A percentile compares a stretch with the other conserved stretches of the same genome.
phyloP scores from a whole-genome alignment of 2,329 filamentous ascomycete genomes.

The Beauveria asiatica region DNA sequence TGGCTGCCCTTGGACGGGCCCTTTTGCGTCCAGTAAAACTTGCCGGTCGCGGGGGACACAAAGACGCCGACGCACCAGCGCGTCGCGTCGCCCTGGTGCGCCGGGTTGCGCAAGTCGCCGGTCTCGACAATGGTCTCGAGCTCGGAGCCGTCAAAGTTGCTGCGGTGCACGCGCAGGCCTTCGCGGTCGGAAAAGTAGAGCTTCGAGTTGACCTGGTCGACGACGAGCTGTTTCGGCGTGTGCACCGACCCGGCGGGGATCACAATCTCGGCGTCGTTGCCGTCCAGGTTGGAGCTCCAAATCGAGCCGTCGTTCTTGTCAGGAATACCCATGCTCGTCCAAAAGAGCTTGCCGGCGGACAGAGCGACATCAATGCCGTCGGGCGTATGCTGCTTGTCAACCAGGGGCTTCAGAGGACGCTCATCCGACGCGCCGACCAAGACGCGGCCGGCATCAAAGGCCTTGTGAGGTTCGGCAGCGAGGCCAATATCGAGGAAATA shows the following conservation, averaged over 20 bases:
- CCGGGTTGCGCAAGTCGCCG: conserved; percentile 17
- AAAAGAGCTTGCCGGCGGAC: conserved; percentile 31
- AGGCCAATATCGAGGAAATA: conserved; percentile 24
- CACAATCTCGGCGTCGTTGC: conserved; percentile 34
- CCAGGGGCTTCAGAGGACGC: conserved; percentile 11
- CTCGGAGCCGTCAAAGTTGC: conserved; percentile 29
- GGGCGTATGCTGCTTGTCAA: conserved; percentile 24
- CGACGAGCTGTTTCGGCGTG: conserved; percentile 39
- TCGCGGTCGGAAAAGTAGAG: conserved; percentile 38
- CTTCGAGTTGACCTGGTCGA: conserved; percentile 22
- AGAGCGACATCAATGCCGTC: conserved; percentile 35
- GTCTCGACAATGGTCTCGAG: conserved; percentile 33
- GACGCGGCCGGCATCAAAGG: conserved; percentile 13
- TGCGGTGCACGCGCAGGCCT: conserved; percentile 31
- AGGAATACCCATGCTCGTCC: conserved; percentile 40
- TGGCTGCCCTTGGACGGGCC: conserved; percentile 40
- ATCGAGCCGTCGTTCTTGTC: conserved; percentile 33
- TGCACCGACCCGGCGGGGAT: conserved; percentile 35
- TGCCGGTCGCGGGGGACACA: conserved; percentile 31
- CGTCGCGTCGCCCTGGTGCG: conserved; percentile 22
- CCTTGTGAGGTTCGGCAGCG: conserved; percentile 4
- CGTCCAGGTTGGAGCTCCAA: conserved; percentile 39
- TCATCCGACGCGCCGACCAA: conserved; percentile 15
- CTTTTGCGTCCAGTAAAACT: conserved; percentile 55
- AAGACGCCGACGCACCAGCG: conserved; percentile 50